These are phyloP conservation scores for Scolecobasidium constrictum DNA, from an alignment of 2,329 filamentous ascomycete genomes.

Conservation along the genomic window DNA sequence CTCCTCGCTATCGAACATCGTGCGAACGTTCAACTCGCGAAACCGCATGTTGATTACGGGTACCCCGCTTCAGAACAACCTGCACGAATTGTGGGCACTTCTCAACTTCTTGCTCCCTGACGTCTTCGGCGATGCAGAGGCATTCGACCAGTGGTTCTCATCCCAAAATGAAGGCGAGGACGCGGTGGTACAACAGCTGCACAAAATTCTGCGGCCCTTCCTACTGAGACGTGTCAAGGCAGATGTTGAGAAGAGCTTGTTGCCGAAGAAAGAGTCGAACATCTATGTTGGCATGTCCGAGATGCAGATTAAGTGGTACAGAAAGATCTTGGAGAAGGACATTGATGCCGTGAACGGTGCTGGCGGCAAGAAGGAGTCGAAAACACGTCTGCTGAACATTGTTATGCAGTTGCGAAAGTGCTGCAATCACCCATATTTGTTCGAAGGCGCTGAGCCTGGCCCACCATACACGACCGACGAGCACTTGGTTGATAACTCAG, in stretches of 20 bases:
- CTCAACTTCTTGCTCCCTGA: conserved; percentile 97
- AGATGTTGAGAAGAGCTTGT: conserved; percentile 93
- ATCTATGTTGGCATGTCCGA: conserved; percentile 97
- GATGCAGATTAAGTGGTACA: conserved; percentile 99
- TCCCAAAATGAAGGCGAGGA: conserved; percentile 57
- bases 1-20: conserved; percentile 91
- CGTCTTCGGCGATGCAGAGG: conserved; percentile 92
- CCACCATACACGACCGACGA: conserved; percentile 98
- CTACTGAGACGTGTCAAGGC: conserved; percentile 90
- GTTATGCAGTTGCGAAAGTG: conserved; percentile 99
- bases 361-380: conserved; percentile 91
- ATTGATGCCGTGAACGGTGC: conserved; percentile 98
- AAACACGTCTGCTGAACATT: conserved; percentile 93
- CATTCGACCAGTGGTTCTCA: conserved; percentile 95
- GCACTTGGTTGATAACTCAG: conserved; percentile 84
- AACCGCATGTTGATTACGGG: conserved; percentile 94
- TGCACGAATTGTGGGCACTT: conserved; percentile 95
- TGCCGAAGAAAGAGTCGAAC: conserved; percentile 97
- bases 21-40: conserved; percentile 88
- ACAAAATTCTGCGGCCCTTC: conserved; percentile 87
- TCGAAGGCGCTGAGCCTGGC: conserved; percentile 92
- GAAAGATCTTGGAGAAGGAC: conserved; percentile 97
- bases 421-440: conserved; percentile 96
- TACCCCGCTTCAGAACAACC: conserved; percentile 92
- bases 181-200: conserved; percentile 88